Conservation (phyloP, 1,139 yeast genomes). For the Taphrina betulina region DNA sequence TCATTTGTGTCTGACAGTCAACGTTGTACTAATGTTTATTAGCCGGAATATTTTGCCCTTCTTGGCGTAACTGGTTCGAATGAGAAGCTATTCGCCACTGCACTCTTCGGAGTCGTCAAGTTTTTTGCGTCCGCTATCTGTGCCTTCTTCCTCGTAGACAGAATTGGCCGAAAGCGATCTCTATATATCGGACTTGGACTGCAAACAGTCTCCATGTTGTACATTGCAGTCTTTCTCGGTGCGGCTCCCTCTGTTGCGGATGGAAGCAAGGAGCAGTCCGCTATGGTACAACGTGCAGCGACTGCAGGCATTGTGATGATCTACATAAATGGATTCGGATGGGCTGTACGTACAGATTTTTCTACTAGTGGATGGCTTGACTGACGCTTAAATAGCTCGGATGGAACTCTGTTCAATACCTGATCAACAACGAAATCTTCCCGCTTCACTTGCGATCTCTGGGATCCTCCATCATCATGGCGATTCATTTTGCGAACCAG, state of each 20-base stretch:
- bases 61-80: slow-evolving; percentile 50
- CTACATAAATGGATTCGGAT: slow-evolving; percentile 57
- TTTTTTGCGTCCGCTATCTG: slow-evolving; percentile 46
- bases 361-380: too few species aligned
- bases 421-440: slow-evolving; percentile 50
- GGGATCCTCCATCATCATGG: slow-evolving; percentile 59
- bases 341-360: too few species aligned
- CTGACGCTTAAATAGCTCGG: too few species aligned
- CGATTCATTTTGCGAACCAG: slow-evolving; percentile 59
- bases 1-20: too few species aligned
- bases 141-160: slow-evolving; percentile 53
- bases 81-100: slow-evolving; percentile 53
- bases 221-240: slow-evolving; percentile 52
- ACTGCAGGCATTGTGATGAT: slow-evolving; percentile 39
- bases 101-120: slow-evolving; percentile 55
- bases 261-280: slow-evolving; percentile 1
- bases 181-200: slow-evolving; percentile 49
- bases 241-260: slow-evolving; percentile 46
- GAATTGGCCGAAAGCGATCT: slow-evolving; percentile 52
- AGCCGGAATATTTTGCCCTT: slow-evolving; percentile 55
- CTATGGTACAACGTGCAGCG: slow-evolving; percentile 20
- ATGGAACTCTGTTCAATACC: slow-evolving; percentile 59
- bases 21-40: too few species aligned
- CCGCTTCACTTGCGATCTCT: slow-evolving; percentile 57
- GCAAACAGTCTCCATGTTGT: slow-evolving; percentile 44